Evolutionary conservation across 1,139 yeast species (phyloP).

Genomic region (Scheffersomyces stambukii): DNA sequence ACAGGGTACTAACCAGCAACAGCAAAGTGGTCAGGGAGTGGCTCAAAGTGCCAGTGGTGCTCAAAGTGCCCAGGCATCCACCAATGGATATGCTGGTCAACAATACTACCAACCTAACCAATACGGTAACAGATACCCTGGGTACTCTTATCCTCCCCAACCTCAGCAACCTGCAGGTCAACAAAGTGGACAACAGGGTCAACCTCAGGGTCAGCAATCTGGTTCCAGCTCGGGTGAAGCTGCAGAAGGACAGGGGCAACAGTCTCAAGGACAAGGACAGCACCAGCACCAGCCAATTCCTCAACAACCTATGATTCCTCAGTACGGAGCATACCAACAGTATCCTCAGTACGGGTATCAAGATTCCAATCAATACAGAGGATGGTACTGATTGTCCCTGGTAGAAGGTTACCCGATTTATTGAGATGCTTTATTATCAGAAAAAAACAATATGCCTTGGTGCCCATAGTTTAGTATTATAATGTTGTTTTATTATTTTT

Average conservation of each 20-base stretch:
- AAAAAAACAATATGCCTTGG: no score
- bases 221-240: no score
- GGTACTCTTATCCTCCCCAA: conserved; percentile 33
- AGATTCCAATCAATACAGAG: conserved; percentile 40
- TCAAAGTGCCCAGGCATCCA: conserved; percentile 9
- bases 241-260: conserved; percentile 15
- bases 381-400: no score
- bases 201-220: conserved; percentile 14
- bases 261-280: conserved; percentile 19
- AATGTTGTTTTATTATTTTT: no score
- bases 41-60: conserved; percentile 7
- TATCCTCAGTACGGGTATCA: conserved; percentile 51
- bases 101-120: conserved; percentile 37
- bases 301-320: conserved; percentile 38
- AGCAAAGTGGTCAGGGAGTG: conserved; percentile 6
- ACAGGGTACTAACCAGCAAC: conserved; percentile 9
- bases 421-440: no score
- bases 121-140: conserved; percentile 35
- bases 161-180: conserved; percentile 10
- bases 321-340: conserved; percentile 46
- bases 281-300: conserved; percentile 26
- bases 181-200: conserved; percentile 9
- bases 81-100: conserved; percentile 16
- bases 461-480: no score
- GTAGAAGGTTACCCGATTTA: no score